phyloP scores from a whole-genome alignment of 2,329 filamentous ascomycete genomes.

The Hymenoscyphus linearis region DNA sequence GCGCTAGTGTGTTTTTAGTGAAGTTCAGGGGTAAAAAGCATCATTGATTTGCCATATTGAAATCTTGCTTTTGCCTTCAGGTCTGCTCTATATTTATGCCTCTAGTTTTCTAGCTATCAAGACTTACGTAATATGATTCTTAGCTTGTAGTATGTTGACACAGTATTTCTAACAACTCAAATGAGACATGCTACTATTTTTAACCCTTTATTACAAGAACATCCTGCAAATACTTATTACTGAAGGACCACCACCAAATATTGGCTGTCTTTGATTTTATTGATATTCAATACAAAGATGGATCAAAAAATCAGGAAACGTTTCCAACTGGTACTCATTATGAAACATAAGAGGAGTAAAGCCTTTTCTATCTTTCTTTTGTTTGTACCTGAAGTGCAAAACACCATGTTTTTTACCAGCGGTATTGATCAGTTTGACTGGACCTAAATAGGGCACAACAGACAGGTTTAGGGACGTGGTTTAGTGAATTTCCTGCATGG shows the following conservation, averaged over 20 bases:
- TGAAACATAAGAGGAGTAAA: too few relatives aligned
- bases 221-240: not conserved
- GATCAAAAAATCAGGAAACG: not conserved
- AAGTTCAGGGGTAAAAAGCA: not conserved
- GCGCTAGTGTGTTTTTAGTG: not conserved
- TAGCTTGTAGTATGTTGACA: not conserved
- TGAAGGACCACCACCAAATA: not conserved
- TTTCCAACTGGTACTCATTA: not conserved
- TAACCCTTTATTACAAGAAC: not conserved
- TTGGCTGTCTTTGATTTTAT: not conserved
- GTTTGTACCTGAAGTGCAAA: too few relatives aligned
- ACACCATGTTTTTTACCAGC: too few relatives aligned
- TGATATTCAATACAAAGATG: not conserved
- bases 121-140: not conserved
- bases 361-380: too few relatives aligned
- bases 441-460: too few relatives aligned
- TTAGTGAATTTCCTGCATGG: too few relatives aligned
- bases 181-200: not conserved
- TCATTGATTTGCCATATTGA: not conserved
- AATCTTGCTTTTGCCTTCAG: not conserved
- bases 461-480: too few relatives aligned
- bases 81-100: not conserved
- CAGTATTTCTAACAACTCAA: not conserved
- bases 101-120: not conserved
- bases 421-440: too few relatives aligned